Evolutionary conservation across 441 rosid species (phyloP).

Genomic region (Adansonia rubrostipa): DNA sequence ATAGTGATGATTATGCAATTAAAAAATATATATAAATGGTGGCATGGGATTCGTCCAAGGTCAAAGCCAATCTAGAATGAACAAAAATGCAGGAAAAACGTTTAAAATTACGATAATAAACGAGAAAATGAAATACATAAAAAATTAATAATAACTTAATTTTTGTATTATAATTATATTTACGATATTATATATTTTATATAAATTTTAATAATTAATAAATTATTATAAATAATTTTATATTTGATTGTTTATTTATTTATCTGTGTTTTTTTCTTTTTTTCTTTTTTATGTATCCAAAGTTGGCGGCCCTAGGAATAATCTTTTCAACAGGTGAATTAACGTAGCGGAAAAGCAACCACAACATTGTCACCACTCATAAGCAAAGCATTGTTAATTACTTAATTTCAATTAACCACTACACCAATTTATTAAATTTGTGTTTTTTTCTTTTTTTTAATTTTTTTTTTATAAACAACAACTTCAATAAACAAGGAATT

Average conservation of each 20-base stretch:
- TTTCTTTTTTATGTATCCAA: too few species aligned
- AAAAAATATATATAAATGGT: too few species aligned
- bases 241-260: too few species aligned
- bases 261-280: too few species aligned
- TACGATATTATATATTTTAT: too few species aligned
- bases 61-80: not conserved
- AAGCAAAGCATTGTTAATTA: not conserved
- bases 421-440: not conserved
- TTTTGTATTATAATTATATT: not conserved
- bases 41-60: not conserved
- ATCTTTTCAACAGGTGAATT: slow-evolving; percentile 15
- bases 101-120: not conserved
- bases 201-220: too few species aligned
- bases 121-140: not conserved
- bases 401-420: not conserved
- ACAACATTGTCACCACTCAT: not conserved
- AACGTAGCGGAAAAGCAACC: slow-evolving; percentile 33
- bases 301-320: not conserved
- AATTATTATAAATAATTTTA: too few species aligned
- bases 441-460: not conserved
- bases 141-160: too few species aligned
- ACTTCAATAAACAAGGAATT: not conserved
- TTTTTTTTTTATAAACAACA: not conserved
- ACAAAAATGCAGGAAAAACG: not conserved
- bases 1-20: too few species aligned